Evolutionary conservation across 345 rosid genomes (phyloP).

Genomic region (Ceriops zippeliana): DNA sequence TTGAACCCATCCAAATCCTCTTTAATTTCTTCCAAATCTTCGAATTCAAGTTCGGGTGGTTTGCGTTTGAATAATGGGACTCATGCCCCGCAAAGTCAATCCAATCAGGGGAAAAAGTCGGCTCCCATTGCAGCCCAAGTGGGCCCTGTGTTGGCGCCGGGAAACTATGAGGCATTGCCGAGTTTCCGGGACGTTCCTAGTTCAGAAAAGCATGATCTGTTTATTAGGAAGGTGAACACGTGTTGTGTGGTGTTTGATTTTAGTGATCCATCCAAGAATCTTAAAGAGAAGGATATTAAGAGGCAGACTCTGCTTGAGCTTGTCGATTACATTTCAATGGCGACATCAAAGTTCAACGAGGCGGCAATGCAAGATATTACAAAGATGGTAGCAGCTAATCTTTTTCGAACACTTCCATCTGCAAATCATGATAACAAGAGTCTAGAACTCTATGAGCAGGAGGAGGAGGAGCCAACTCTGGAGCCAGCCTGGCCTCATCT

Average conservation of each 20-base stretch:
- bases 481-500: constrained; percentile 36
- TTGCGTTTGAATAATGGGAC: neutral
- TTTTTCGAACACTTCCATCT: constrained; percentile 27
- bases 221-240: constrained; percentile 54
- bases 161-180: constrained; percentile 47
- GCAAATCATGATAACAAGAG: constrained; percentile 17
- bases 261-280: constrained; percentile 56
- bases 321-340: constrained; percentile 46
- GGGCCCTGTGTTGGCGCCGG: neutral
- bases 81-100: neutral
- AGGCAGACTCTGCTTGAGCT: constrained; percentile 69
- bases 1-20: neutral
- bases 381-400: constrained; percentile 27
- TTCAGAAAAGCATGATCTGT: constrained; percentile 60
- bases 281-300: constrained; percentile 69
- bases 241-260: constrained; percentile 70
- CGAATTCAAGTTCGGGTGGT: neutral
- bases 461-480: constrained; percentile 26
- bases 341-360: constrained; percentile 26
- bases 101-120: constrained; percentile 15
- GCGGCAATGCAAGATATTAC: constrained; percentile 27
- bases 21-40: constrained; percentile 16
- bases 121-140: neutral
- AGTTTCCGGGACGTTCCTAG: constrained; percentile 64
- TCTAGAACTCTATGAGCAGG: constrained; percentile 20